phyloP scores from a whole-genome alignment of 108 stramenopile species.

The Stephanodiscus minutulus region DNA sequence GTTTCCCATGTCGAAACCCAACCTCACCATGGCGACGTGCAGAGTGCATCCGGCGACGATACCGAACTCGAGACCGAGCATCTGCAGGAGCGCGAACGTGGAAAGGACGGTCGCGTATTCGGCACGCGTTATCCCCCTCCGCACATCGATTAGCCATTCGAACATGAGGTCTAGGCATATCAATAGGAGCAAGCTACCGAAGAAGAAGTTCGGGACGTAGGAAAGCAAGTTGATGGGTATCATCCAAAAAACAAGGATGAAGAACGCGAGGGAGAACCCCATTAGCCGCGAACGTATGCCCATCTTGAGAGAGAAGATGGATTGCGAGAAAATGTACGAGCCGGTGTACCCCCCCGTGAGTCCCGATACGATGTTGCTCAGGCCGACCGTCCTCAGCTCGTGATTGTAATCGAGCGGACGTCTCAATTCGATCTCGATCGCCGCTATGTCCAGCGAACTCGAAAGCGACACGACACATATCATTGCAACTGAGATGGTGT shows the following conservation, averaged over 20 bases:
- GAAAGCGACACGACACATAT: slow-evolving; percentile 95
- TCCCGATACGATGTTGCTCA: slow-evolving; percentile 92
- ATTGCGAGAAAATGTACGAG: slow-evolving; percentile 94
- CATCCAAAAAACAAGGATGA: slow-evolving; percentile 66
- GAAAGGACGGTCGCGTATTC: slow-evolving; percentile 84
- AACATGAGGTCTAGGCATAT: slow-evolving; percentile 92
- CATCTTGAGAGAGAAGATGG: slow-evolving; percentile 93
- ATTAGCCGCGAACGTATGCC: slow-evolving; percentile 81
- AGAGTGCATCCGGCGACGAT: slow-evolving; percentile 76
- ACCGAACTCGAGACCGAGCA: slow-evolving; percentile 87
- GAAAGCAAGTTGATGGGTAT: slow-evolving; percentile 80
- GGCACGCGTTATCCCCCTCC: slow-evolving; percentile 66
- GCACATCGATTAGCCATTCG: slow-evolving; percentile 94
- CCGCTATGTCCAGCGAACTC: slow-evolving; percentile 94
- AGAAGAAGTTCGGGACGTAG: slow-evolving; percentile 93
- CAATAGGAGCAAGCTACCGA: slow-evolving; percentile 89
- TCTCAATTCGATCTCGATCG: slow-evolving; percentile 96
- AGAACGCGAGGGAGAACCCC: slow-evolving; percentile 73
- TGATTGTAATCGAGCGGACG: slow-evolving; percentile 91
- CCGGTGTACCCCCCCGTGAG: slow-evolving; percentile 91
- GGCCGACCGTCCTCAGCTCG: slow-evolving; percentile 89
- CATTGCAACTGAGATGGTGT: slow-evolving; percentile 77
- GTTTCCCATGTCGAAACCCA: slow-evolving; percentile 48
- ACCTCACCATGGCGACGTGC: slow-evolving; percentile 44
- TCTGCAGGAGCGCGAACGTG: slow-evolving; percentile 85